Conservation (phyloP, 208 protist species). For the Acanthamoeba sp. region DNA sequence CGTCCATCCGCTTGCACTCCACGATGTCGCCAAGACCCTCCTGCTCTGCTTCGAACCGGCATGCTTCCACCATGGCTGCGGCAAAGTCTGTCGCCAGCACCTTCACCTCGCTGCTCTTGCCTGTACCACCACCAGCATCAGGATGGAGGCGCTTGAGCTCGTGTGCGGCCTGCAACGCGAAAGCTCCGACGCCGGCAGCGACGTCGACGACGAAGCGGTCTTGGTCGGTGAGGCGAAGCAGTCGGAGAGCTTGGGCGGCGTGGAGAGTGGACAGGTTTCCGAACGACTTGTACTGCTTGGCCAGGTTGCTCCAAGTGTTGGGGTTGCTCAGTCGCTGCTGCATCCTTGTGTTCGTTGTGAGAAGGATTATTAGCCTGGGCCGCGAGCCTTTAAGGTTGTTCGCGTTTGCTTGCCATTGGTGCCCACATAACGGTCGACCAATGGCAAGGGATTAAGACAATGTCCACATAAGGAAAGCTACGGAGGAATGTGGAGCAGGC, state of each 20-base stretch:
- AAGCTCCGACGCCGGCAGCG: neutral
- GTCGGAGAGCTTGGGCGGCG: neutral
- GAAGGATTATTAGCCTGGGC: too few relatives aligned
- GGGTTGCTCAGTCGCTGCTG: too few relatives aligned
- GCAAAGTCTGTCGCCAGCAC: slow-evolving; percentile 39
- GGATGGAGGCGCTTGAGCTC: neutral
- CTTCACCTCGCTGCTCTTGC: neutral
- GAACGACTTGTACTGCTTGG: neutral
- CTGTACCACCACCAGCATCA: too few relatives aligned
- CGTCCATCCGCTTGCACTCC: neutral
- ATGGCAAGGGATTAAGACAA: too few relatives aligned
- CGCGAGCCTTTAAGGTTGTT: too few relatives aligned
- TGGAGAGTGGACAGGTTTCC: neutral
- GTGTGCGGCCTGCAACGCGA: neutral
- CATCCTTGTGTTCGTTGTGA: too few relatives aligned
- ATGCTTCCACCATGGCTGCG: neutral
- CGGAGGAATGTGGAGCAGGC: too few relatives aligned
- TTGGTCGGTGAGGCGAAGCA: neutral
- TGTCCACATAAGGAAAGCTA: too few relatives aligned
- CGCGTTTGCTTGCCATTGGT: too few relatives aligned
- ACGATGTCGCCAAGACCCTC: slow-evolving; percentile 40
- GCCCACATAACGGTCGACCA: too few relatives aligned
- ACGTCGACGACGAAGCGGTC: slow-evolving; percentile 22
- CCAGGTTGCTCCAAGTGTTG: neutral
- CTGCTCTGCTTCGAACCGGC: neutral